Evolutionary conservation across 352 stramenopile genomes (phyloP).

Genomic region (Aphanomyces euteiches): DNA sequence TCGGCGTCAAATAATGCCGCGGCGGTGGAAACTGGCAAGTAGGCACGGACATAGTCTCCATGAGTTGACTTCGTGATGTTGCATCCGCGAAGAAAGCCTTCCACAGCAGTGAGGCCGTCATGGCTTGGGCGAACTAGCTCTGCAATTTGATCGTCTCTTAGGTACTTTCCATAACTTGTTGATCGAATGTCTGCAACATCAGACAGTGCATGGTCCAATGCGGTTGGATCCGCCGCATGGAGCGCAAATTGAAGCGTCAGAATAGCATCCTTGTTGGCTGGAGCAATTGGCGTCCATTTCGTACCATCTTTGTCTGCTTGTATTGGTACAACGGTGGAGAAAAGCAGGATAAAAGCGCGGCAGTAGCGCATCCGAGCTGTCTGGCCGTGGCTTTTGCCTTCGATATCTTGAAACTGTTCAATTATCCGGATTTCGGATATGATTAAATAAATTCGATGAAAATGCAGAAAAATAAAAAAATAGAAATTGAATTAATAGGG

Average conservation of each 20-base stretch:
- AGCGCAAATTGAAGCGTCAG: constrained; percentile 22
- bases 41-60: constrained; percentile 49
- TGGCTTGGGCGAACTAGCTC: constrained; percentile 42
- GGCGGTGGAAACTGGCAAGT: constrained; percentile 40
- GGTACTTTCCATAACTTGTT: constrained; percentile 48
- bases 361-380: too few species aligned
- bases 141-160: constrained; percentile 36
- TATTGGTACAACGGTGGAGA: too few species aligned
- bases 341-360: too few species aligned
- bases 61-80: constrained; percentile 32
- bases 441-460: too few species aligned
- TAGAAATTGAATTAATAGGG: too few species aligned
- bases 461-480: too few species aligned
- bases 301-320: too few species aligned
- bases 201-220: constrained; percentile 41
- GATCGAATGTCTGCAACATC: constrained; percentile 50
- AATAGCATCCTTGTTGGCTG: background rate
- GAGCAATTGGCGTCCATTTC: constrained; percentile 5
- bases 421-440: too few species aligned
- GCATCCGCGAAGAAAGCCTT: constrained; percentile 29
- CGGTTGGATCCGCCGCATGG: background rate
- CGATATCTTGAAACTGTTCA: too few species aligned
- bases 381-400: too few species aligned
- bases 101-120: constrained; percentile 31
- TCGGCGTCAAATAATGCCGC: constrained; percentile 57